Conservation (phyloP, 23 red algal species). For the Gracilaria domingensis region DNA sequence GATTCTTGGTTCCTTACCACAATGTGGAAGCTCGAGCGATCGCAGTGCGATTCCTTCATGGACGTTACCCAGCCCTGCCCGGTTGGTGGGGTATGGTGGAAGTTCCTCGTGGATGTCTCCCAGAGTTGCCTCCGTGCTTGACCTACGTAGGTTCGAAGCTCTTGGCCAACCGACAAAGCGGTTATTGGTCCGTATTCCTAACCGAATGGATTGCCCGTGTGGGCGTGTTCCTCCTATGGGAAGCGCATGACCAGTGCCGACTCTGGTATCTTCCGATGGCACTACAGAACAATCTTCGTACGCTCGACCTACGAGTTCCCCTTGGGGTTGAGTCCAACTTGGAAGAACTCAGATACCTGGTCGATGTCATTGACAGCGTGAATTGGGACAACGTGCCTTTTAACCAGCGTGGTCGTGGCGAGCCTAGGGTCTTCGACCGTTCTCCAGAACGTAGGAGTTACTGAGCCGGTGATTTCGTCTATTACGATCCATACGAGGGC, state of each 20-base stretch:
- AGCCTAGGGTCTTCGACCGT: background rate
- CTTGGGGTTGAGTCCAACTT: background rate
- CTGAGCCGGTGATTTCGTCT: background rate
- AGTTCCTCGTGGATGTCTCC: constrained; percentile 4
- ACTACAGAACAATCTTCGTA: background rate
- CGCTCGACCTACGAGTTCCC: background rate
- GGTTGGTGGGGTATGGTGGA: background rate
- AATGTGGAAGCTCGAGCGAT: too few relatives aligned
- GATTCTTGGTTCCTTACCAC: too few relatives aligned
- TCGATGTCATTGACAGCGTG: background rate
- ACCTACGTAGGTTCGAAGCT: constrained; percentile 31
- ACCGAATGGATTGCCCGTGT: background rate
- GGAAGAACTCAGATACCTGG: background rate
- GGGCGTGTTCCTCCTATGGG: background rate
- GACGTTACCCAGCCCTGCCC: constrained; percentile 8
- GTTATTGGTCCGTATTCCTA: constrained; percentile 8
- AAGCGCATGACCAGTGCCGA: constrained; percentile 5
- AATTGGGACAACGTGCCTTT: background rate
- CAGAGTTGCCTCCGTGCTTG: constrained; percentile 14
- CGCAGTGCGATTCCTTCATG: background rate
- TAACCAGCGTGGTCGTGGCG: background rate
- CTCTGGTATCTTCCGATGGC: background rate
- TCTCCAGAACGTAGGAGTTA: background rate
- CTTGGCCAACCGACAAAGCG: background rate
- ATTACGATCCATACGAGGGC: constrained; percentile 9